Evolutionary conservation across 768 basidiomycete species (phyloP), one percentile per base, ranked within the genome.

Genomic region (Phanerochaete sordida): DNA sequence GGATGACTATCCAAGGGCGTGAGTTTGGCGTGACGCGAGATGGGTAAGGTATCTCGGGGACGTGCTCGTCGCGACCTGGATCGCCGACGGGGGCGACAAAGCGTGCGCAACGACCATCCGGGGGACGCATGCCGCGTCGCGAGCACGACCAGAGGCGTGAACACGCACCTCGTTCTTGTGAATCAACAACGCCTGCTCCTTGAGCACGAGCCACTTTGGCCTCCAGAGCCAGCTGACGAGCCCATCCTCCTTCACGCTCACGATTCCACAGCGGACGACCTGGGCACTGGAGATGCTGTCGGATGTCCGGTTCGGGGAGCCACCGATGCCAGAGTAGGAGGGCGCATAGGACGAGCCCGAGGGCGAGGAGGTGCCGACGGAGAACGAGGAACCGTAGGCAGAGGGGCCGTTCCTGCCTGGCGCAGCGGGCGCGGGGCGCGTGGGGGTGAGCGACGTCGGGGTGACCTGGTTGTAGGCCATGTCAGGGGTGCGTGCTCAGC

Each of bases 171-270:
- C 96, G 66, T 84, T 91, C 79, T 95, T 98, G 70, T 94, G 92
- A 59, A 98, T 84, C 21, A 83, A 80, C 49, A 99, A 73, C 9
- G 86, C 79, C 66, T 86, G 81, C 51, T 94, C 93, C 68, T 85
- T 90, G 62, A 99, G 79, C 4, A 96, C 81, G 58, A 98, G 76
- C 89, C 90, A 98, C 72, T 93, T 91, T 69, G 90, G 84, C 72
- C 89, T 85, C 87, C 95, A 98, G 52, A 97, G 81, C 82, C 92
- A 95, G 63, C 90, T 91, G 2, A 90, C 86, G 63, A 98, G 86
- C 1, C 93, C 91, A 52, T 97, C 95, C 73, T 99, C 96, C 79
- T 98, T 98, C 68, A 96, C 79, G 71, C 82, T 88, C 47, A 91
- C 93, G 45, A 76, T 76, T n/a, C 91, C 96, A 57, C 76, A 76